These are phyloP conservation scores for Beauveria bassiana DNA, from an alignment of 2,329 filamentous ascomycete species.

Conservation along the genomic window DNA sequence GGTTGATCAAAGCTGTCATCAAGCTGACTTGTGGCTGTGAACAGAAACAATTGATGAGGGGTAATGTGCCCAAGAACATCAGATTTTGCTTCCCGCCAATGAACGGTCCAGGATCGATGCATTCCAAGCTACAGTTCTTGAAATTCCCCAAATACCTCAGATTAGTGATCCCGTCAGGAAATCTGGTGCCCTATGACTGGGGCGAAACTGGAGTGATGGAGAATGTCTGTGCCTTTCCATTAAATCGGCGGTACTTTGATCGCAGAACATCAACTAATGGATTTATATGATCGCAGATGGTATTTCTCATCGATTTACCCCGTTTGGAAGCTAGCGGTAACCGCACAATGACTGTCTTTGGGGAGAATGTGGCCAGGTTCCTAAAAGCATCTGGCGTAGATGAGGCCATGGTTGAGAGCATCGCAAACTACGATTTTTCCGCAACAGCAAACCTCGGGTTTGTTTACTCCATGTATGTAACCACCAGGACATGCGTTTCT, in stretches of 20 bases:
- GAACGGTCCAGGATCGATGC: slow-evolving; percentile 70
- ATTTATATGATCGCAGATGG: slow-evolving; percentile 40
- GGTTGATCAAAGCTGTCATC: neutral
- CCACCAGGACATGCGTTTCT: neutral
- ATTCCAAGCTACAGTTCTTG: slow-evolving; percentile 90
- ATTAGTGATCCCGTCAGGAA: slow-evolving; percentile 80
- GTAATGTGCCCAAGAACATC: slow-evolving; percentile 45
- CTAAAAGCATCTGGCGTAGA: slow-evolving; percentile 59
- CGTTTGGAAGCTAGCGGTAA: slow-evolving; percentile 33
- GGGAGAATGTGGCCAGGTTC: slow-evolving; percentile 63
- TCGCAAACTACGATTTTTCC: slow-evolving; percentile 75
- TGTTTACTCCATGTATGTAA: slow-evolving; percentile 70
- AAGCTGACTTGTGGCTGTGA: neutral
- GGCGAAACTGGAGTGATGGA: slow-evolving; percentile 79
- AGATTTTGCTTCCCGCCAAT: slow-evolving; percentile 78
- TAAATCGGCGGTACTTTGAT: neutral
- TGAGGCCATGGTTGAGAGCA: slow-evolving; percentile 55
- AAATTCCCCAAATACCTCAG: slow-evolving; percentile 67
- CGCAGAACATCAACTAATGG: neutral
- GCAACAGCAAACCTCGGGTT: slow-evolving; percentile 67
- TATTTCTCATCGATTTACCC: slow-evolving; percentile 91
- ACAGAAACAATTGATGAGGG: slow-evolving; percentile 41
- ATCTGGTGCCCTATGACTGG: slow-evolving; percentile 82
- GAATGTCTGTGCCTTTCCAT: slow-evolving; percentile 46
- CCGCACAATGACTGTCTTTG: slow-evolving; percentile 44